Percentiles rank a stretch among this genome's conserved stretches.
These are phyloP conservation scores for Limnanthes douglasii DNA, from an alignment of 345 rosid species.

Conservation along the genomic window DNA sequence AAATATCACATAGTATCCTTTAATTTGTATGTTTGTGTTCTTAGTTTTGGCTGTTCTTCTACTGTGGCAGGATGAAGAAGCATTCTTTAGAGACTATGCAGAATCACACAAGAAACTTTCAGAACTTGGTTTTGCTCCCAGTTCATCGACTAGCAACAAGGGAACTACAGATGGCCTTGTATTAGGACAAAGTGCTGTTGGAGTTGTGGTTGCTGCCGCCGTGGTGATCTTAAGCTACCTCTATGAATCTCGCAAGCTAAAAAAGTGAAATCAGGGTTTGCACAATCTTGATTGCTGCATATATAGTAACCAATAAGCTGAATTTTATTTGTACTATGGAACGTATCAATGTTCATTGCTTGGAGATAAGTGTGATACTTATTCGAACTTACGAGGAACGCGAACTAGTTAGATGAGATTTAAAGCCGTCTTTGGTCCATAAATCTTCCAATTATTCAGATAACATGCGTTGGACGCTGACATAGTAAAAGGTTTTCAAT, in stretches of 20 bases:
- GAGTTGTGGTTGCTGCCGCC: constrained; percentile 69
- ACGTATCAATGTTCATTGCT: no score
- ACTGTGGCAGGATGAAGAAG: constrained; percentile 64
- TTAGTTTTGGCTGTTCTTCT: not conserved
- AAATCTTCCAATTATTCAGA: no score
- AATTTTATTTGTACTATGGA: not conserved
- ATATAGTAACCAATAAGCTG: not conserved
- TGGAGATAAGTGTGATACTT: no score
- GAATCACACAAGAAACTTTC: constrained; percentile 82
- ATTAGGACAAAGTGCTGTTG: constrained; percentile 70
- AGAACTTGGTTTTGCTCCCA: constrained; percentile 58
- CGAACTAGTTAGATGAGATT: no score
- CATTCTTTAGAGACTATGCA: constrained; percentile 65
- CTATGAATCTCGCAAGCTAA: constrained; percentile 57
- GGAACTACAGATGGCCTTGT: constrained; percentile 28
- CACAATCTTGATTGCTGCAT: not conserved
- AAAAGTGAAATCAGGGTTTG: constrained; percentile 21
- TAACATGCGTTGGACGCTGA: no score
- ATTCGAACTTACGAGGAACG: no score
- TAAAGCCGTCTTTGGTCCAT: no score
- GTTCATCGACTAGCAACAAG: constrained; percentile 27
- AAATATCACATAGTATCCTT: no score
- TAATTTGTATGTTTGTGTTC: no score
- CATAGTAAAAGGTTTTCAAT: no score
- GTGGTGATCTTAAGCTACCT: constrained; percentile 71